A percentile compares a stretch with the other conserved stretches of the same genome.
Evolutionary conservation across 2,329 filamentous ascomycete genomes (phyloP).

Genomic region (Stemphylium vesicarium): DNA sequence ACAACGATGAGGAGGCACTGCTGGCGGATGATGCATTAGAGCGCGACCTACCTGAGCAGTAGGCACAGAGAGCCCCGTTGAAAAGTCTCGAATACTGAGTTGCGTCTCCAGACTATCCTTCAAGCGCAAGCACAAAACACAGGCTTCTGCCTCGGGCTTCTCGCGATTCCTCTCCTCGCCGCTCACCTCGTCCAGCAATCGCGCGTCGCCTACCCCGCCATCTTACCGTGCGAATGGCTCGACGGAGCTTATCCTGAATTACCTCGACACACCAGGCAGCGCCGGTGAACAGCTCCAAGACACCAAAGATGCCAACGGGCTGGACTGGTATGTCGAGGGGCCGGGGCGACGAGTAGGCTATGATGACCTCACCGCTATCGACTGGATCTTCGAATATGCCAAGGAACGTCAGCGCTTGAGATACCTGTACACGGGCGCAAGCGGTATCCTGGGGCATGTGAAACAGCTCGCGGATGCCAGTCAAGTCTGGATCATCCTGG

Average conservation of each 20-base stretch:
- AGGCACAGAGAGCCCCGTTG: constrained; percentile 6
- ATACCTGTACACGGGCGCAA: constrained; percentile 72
- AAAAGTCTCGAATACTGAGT: not conserved
- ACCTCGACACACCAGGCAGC: constrained; percentile 49
- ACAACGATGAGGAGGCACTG: constrained; percentile 56
- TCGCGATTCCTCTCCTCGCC: constrained; percentile 54
- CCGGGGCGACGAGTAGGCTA: constrained; percentile 90
- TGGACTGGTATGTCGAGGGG: constrained; percentile 90
- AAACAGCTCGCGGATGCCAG: constrained; percentile 80
- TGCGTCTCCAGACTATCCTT: constrained; percentile 63
- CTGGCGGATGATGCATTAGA: constrained; percentile 65
- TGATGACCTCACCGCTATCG: constrained; percentile 94
- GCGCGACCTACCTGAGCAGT: constrained; percentile 56
- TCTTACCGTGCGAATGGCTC: constrained; percentile 34
- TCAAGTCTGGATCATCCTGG: constrained; percentile 89
- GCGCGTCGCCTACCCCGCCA: constrained; percentile 37
- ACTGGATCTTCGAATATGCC: constrained; percentile 99
- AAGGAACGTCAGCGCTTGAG: constrained; percentile 90
- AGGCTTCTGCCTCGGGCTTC: constrained; percentile 49
- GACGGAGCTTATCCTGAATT: constrained; percentile 51
- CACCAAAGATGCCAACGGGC: constrained; percentile 52
- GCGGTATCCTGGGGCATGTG: constrained; percentile 74
- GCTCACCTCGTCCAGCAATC: constrained; percentile 37
- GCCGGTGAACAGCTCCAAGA: constrained; percentile 50
- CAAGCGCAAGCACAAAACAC: constrained; percentile 69